Base-by-base conservation (phyloP, 1,284 basidiomycete species). In the Termitomyces sp. region DNA sequence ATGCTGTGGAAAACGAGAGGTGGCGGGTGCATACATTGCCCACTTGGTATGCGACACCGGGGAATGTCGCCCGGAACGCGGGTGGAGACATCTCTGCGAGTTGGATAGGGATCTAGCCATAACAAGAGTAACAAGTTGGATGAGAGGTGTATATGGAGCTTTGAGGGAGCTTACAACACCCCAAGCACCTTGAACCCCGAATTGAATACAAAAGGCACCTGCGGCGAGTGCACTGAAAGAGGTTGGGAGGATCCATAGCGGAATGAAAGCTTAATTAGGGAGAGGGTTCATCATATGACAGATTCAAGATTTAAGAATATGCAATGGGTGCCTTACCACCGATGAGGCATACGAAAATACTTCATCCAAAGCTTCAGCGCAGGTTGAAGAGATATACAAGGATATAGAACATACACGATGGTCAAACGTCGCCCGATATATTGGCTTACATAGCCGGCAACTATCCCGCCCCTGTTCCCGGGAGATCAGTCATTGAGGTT, bases 21-120 rank as follows among this genome's bases (percentile, higher is more conserved):
- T 16, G 16, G 43, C 30, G 41, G 39, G 3, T 31, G 65, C 68
- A 19, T 55, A 73, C 72, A 65, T 89, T 89, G 53, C 90, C 87
- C 39, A 93, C 65, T 64, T 97, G 94, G 72, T 96, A 98, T 0
- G 90, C 86, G 0, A 96, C 81, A 59, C 95, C 95, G 18, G 89
- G 88, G 78, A 96, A 97, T 0, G 91, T 90, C 7, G 93, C 92
- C 50, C 95, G 80, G 80, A 97, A 98, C 0, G 92, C 93, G 0
- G 93, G 86, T 0, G 94, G 93, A 0, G 91, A 88, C 70, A 95
- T 85, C 70, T 98, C 96, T 3, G 86, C 80, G n/a, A 97, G 76
- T 66, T 89, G 86, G 62, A 93, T 91, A 2, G 91, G 91, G 59
- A 92, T 86, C 74, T 87, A 59, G n/a, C 33, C 10, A 19, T 11